Evolutionary conservation across 176 grass and related monocot species (phyloP).

Genomic region (Cocos nucifera): DNA sequence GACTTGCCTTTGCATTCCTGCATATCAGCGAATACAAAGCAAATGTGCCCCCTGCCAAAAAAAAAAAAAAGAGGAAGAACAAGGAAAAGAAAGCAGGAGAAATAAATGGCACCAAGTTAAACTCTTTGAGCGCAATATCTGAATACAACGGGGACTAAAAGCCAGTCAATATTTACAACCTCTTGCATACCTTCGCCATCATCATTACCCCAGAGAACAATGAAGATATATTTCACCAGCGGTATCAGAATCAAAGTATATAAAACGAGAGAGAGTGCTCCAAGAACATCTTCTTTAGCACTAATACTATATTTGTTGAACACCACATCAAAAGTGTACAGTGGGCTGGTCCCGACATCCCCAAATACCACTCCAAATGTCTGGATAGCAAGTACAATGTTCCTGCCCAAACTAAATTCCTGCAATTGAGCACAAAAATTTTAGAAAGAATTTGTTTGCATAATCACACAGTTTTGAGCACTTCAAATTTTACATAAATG

Average conservation of each 20-base stretch:
- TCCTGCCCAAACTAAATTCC: conserved; percentile 69
- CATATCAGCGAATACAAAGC: conserved; percentile 97
- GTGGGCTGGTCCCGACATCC: conserved; percentile 91
- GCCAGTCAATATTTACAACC: background rate
- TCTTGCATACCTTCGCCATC: conserved; percentile 74
- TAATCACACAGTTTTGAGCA: no score
- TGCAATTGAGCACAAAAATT: conserved; percentile 31
- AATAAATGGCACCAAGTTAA: no score
- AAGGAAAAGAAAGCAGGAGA: conserved; percentile 7
- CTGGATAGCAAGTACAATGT: conserved; percentile 79
- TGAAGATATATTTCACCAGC: conserved; percentile 78
- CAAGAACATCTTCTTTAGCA: conserved; percentile 86
- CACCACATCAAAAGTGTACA: conserved; percentile 99
- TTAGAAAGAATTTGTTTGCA: no score
- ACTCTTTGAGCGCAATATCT: no score
- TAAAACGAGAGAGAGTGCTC: conserved; percentile 94
- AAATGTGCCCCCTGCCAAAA: conserved; percentile 85
- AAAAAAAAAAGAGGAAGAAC: background rate
- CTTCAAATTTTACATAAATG: no score
- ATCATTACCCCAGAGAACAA: conserved; percentile 95
- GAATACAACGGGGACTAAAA: no score
- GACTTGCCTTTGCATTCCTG: conserved; percentile 80
- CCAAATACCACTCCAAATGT: conserved; percentile 94
- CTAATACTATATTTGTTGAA: conserved; percentile 88
- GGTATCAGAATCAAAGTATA: conserved; percentile 95